Evolutionary conservation across 805 yeast genomes (phyloP).

Genomic region (Metschnikowia sp.): DNA sequence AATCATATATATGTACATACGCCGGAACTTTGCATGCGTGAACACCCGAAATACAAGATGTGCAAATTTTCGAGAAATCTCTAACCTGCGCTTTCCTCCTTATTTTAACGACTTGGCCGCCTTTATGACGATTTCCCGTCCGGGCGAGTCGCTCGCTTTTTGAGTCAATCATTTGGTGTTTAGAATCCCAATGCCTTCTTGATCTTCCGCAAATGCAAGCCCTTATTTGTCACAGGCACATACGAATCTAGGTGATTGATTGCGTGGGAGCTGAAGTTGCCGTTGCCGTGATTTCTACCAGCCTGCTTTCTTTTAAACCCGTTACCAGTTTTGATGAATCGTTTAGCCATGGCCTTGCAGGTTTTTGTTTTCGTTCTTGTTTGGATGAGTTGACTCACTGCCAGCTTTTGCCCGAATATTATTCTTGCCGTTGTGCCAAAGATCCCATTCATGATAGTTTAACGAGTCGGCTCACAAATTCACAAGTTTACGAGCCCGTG

Average conservation of each 20-base stretch:
- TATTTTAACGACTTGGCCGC: too few species aligned
- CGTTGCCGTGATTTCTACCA: constrained; percentile 91
- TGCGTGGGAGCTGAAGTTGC: constrained; percentile 72
- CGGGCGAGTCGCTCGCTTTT: too few species aligned
- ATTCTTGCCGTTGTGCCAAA: constrained; percentile 16
- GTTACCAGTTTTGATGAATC: constrained; percentile 75
- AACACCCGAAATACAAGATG: too few species aligned
- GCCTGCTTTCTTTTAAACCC: constrained; percentile 59
- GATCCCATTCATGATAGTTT: constrained; percentile 14
- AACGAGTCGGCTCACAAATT: not conserved
- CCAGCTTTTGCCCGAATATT: constrained; percentile 19
- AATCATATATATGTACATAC: too few species aligned
- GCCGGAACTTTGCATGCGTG: too few species aligned
- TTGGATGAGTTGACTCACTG: constrained; percentile 28
- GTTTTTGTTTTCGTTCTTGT: constrained; percentile 60
- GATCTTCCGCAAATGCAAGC: constrained; percentile 58
- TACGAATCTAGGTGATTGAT: constrained; percentile 60
- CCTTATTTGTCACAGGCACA: constrained; percentile 47
- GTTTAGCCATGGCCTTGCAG: constrained; percentile 81
- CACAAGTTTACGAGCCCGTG: not conserved
- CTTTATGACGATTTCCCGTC: too few species aligned
- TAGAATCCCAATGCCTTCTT: constrained; percentile 42
- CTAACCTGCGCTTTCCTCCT: too few species aligned
- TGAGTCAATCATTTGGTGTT: too few species aligned
- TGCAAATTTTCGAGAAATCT: not conserved